Evolutionary conservation across 352 stramenopile species (phyloP).

Genomic region (Pseudoperonospora humuli): DNA sequence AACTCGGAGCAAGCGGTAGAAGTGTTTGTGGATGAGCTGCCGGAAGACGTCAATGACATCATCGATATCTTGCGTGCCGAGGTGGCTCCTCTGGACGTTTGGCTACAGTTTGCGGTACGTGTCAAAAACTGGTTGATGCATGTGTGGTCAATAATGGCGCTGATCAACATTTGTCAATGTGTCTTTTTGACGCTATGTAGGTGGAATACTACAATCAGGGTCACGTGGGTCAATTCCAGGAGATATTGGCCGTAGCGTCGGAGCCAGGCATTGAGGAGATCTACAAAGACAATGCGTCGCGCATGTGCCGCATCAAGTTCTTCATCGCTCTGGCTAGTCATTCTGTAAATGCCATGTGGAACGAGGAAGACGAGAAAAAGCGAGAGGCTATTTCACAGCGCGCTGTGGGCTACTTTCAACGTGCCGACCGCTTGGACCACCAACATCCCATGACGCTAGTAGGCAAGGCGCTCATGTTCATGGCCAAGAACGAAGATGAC

Average conservation of each 20-base stretch:
- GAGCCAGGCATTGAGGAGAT: conserved; percentile 82
- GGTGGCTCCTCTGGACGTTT: conserved; percentile 86
- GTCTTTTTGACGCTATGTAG: conserved; percentile 11
- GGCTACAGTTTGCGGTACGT: conserved; percentile 86
- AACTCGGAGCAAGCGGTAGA: conserved; percentile 87
- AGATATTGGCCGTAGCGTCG: conserved; percentile 76
- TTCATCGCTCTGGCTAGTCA: conserved; percentile 83
- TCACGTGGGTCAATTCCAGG: conserved; percentile 69
- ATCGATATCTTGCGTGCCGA: conserved; percentile 88
- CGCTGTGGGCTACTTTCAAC: conserved; percentile 81
- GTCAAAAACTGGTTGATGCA: not conserved
- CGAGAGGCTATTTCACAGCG: conserved; percentile 69
- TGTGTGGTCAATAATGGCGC: too few relatives aligned
- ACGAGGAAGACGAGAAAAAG: conserved; percentile 86
- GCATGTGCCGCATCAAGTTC: conserved; percentile 85
- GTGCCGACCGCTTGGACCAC: conserved; percentile 82
- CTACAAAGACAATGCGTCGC: conserved; percentile 82
- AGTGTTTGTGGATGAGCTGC: conserved; percentile 86
- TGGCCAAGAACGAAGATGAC: conserved; percentile 89
- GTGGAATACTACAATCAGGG: conserved; percentile 88
- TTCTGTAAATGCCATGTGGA: conserved; percentile 85
- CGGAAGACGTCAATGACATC: conserved; percentile 87
- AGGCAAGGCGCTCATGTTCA: conserved; percentile 89
- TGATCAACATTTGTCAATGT: conserved; percentile 3
- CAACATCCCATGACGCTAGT: conserved; percentile 87